Conservation (phyloP, 1,139 yeast species). For the Debaryomyces subglobosus region DNA sequence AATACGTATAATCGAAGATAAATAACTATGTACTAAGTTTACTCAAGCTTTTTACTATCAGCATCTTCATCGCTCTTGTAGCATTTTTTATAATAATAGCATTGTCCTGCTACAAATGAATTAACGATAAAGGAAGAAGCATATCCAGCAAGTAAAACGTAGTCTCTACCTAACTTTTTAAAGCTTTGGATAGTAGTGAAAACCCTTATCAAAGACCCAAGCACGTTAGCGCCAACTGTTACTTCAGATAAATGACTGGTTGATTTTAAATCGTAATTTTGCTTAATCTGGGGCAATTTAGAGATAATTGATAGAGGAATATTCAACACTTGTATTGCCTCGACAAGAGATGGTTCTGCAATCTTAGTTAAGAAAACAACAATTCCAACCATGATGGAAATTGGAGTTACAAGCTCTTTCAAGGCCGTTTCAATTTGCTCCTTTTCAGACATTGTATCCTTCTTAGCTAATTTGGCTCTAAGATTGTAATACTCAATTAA, state of each 20-base stretch:
- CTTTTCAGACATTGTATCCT: conserved; percentile 17
- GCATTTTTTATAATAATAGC: conserved; percentile 27
- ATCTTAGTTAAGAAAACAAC: conserved; percentile 34
- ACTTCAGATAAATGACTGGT: conserved; percentile 58
- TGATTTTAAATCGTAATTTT: conserved; percentile 50
- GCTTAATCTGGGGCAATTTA: conserved; percentile 58
- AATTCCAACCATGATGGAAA: conserved; percentile 31
- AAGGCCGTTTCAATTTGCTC: conserved; percentile 25
- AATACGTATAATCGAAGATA: background rate
- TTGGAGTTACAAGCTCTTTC: conserved; percentile 28
- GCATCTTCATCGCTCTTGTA: conserved; percentile 11
- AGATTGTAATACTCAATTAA: conserved; percentile 41
- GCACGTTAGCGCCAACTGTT: conserved; percentile 56
- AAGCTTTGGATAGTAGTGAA: conserved; percentile 53
- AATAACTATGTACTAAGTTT: background rate
- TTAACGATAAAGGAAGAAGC: conserved; percentile 37
- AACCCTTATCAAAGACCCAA: conserved; percentile 59
- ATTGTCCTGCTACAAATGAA: conserved; percentile 37
- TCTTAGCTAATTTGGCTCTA: conserved; percentile 20
- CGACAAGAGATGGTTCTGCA: conserved; percentile 35
- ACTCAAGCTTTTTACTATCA: background rate
- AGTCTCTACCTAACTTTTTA: conserved; percentile 28
- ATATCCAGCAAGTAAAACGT: conserved; percentile 40
- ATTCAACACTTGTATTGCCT: conserved; percentile 48
- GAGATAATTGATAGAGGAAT: conserved; percentile 58